phyloP scores from a whole-genome alignment of 768 basidiomycete species.

The Sporobolomyces phaffii region DNA sequence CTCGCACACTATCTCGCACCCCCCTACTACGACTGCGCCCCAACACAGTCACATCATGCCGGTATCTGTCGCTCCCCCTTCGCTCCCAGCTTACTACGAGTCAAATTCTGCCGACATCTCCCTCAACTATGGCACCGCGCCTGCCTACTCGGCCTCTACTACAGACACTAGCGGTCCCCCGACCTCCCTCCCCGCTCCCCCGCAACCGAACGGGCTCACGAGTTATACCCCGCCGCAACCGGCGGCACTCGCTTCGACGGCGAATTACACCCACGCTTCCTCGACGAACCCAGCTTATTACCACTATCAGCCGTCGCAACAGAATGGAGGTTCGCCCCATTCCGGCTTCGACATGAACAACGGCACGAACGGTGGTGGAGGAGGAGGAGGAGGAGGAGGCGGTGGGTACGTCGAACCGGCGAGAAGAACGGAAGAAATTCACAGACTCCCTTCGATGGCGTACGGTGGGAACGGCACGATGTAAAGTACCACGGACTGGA shows the following conservation, averaged over 20 bases:
- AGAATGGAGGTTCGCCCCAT: background rate
- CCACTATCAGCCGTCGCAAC: background rate
- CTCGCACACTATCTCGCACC: background rate
- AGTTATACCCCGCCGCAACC: background rate
- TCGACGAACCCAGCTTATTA: constrained; percentile 1
- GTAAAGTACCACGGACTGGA: background rate
- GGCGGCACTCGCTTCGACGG: background rate
- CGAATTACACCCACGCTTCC: background rate
- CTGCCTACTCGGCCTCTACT: background rate
- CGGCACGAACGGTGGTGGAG: too few relatives aligned
- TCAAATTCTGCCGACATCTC: background rate
- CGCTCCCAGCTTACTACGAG: background rate
- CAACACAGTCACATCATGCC: background rate
- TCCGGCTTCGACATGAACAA: background rate
- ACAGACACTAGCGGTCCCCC: background rate
- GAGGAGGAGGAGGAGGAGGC: background rate
- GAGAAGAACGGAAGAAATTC: background rate
- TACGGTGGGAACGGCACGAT: background rate
- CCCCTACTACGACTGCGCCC: background rate
- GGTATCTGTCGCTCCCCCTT: background rate
- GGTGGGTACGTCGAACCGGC: background rate
- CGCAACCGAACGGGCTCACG: background rate
- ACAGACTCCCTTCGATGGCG: background rate
- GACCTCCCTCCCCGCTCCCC: background rate
- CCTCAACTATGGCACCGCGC: background rate